phyloP scores from a whole-genome alignment of 257 asterid genomes.

The Knoxia roxburghii region DNA sequence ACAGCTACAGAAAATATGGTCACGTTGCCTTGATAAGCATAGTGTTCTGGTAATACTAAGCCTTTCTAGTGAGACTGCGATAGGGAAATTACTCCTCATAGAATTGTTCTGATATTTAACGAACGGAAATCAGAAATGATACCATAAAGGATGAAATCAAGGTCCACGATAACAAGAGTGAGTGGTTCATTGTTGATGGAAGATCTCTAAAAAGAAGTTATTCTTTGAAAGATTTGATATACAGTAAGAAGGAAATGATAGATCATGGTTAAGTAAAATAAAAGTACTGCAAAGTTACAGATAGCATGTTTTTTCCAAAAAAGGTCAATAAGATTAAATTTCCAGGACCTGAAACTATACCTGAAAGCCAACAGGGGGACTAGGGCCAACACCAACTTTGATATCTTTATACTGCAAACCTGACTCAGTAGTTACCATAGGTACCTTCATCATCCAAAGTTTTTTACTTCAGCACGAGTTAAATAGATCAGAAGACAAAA shows the following conservation, averaged over 20 bases:
- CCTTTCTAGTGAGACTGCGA: neutral
- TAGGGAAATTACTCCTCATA: neutral
- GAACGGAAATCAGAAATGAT: neutral
- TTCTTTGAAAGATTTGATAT: neutral
- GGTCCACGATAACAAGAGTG: neutral
- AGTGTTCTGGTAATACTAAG: neutral
- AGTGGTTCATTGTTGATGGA: neutral
- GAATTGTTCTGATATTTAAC: neutral
- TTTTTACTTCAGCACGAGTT: constrained; percentile 16
- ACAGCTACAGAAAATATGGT: too few species aligned
- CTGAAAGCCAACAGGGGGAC: constrained; percentile 97
- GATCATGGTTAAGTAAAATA: neutral
- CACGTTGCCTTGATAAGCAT: neutral
- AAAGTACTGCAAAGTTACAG: neutral
- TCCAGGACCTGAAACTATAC: constrained; percentile 27
- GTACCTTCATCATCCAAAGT: constrained; percentile 43
- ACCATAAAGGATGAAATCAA: neutral
- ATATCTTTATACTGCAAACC: constrained; percentile 97
- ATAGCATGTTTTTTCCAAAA: neutral
- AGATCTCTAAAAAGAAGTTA: neutral
- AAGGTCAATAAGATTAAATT: neutral
- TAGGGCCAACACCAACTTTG: constrained; percentile 81
- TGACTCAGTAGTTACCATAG: constrained; percentile 79
- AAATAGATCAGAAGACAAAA: constrained; percentile 4
- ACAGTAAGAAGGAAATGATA: neutral